Conservation (phyloP, 192 early-diverging fungal species). For the Linderina pennispora region DNA sequence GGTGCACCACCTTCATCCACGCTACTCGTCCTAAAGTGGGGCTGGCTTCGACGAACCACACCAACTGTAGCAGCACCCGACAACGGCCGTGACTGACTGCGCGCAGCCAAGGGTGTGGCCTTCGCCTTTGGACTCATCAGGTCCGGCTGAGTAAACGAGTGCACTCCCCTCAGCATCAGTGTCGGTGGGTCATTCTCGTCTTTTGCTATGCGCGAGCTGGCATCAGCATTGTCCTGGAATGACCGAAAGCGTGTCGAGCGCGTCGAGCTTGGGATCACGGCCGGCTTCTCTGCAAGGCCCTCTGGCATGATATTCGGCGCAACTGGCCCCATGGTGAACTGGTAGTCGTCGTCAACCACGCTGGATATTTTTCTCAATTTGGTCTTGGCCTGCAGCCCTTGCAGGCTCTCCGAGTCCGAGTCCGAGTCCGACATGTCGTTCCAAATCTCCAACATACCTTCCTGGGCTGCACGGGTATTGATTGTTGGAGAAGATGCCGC, state of each 20-base stretch:
- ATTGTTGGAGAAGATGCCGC: slow-evolving; percentile 29
- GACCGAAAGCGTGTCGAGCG: slow-evolving; percentile 8
- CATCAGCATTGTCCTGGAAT: not conserved
- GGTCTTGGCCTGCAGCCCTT: not conserved
- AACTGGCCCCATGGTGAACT: slow-evolving; percentile 47
- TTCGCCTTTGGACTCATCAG: slow-evolving; percentile 2
- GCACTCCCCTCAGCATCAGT: slow-evolving; percentile 24
- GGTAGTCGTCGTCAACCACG: slow-evolving; percentile 34
- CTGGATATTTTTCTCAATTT: not conserved
- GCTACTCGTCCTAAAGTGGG: too few species aligned
- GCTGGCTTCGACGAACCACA: too few species aligned
- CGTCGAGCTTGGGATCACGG: slow-evolving; percentile 21
- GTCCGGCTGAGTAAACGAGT: slow-evolving; percentile 12
- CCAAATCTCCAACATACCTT: slow-evolving; percentile 43
- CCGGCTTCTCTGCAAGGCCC: not conserved
- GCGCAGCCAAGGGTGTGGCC: slow-evolving; percentile 26
- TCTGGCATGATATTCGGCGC: slow-evolving; percentile 31
- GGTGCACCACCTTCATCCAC: too few species aligned
- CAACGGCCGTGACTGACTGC: slow-evolving; percentile 1
- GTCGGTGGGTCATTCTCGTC: slow-evolving; percentile 36
- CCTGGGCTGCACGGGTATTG: slow-evolving; percentile 31
- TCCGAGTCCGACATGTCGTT: slow-evolving; percentile 23
- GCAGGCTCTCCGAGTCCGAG: slow-evolving; percentile 20
- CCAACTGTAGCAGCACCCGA: too few species aligned
- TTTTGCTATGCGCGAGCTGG: not conserved